Percentiles rank a stretch among this genome's conserved stretches.
These are phyloP conservation scores for Chondrus crispus DNA, from an alignment of 23 red algal species.

Conservation along the genomic window DNA sequence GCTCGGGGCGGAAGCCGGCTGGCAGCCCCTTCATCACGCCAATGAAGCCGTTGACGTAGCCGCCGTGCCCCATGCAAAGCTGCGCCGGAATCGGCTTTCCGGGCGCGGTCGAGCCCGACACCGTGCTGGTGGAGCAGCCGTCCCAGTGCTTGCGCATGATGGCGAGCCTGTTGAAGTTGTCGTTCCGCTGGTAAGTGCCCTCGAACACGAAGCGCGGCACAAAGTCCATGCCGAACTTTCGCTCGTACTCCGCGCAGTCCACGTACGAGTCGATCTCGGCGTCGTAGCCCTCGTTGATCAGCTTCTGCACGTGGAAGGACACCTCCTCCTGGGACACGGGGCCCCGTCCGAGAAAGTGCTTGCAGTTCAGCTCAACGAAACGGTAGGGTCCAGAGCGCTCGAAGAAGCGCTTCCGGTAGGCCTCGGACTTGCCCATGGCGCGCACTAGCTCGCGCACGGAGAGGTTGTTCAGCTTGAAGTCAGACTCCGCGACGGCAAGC, in stretches of 20 bases:
- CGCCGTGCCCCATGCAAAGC: constrained; percentile 36
- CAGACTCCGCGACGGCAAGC: constrained; percentile 9
- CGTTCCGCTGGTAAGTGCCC: constrained; percentile 14
- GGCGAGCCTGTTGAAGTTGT: constrained; percentile 32
- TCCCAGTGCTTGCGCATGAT: constrained; percentile 36
- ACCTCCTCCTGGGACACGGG: constrained; percentile 10
- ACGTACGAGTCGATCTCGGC: constrained; percentile 40
- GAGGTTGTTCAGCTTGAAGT: not conserved
- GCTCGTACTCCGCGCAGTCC: constrained; percentile 29
- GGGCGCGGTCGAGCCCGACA: constrained; percentile 35
- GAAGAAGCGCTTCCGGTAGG: constrained; percentile 39
- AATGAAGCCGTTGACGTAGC: constrained; percentile 41
- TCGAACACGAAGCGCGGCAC: constrained; percentile 42
- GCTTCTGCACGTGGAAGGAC: constrained; percentile 26
- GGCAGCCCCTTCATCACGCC: constrained; percentile 20
- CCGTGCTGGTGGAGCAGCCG: constrained; percentile 45
- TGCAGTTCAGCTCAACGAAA: constrained; percentile 45
- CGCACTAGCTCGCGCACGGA: constrained; percentile 17
- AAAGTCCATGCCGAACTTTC: not conserved
- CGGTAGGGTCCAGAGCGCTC: constrained; percentile 36
- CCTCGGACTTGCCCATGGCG: constrained; percentile 9
- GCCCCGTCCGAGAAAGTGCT: constrained; percentile 37
- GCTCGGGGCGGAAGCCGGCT: constrained; percentile 9
- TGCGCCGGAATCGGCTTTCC: constrained; percentile 16
- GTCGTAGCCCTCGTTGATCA: constrained; percentile 28